A percentile compares a stretch with the other conserved stretches of the same genome.
Conservation (phyloP, 306 rosid genomes). For the Corylus avellana region DNA sequence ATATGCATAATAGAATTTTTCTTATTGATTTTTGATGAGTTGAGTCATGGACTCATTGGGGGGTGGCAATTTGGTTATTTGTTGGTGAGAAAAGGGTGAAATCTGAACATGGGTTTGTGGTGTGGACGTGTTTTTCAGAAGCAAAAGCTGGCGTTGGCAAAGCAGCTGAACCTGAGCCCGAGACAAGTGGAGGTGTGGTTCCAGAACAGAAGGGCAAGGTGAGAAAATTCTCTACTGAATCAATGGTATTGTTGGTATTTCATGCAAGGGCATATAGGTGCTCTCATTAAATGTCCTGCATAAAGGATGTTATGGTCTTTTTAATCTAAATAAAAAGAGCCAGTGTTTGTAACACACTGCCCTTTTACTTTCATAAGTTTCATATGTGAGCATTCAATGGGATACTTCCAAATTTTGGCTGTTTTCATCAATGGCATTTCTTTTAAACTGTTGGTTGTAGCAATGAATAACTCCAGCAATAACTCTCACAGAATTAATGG, state of each 20-base stretch:
- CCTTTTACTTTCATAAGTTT: conserved; percentile 9
- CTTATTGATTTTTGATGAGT: no score
- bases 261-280: neutral
- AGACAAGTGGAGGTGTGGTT: conserved; percentile 99
- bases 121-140: conserved; percentile 43
- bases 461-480: conserved; percentile 25
- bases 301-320: conserved; percentile 26
- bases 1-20: no score
- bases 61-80: conserved; percentile 22
- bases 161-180: conserved; percentile 72
- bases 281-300: neutral
- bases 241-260: conserved; percentile 29
- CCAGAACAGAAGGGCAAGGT: conserved; percentile 95
- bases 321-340: neutral
- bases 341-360: neutral
- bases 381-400: conserved; percentile 27
- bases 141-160: conserved; percentile 89
- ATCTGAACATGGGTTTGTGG: neutral
- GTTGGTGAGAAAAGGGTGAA: neutral
- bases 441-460: conserved; percentile 19
- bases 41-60: no score
- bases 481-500: neutral
- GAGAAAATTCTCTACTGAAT: conserved; percentile 12
- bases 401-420: conserved; percentile 21
- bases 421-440: conserved; percentile 18